Base-by-base conservation (phyloP, 371 early-diverging fungal species). In the Mucor piriformis region DNA sequence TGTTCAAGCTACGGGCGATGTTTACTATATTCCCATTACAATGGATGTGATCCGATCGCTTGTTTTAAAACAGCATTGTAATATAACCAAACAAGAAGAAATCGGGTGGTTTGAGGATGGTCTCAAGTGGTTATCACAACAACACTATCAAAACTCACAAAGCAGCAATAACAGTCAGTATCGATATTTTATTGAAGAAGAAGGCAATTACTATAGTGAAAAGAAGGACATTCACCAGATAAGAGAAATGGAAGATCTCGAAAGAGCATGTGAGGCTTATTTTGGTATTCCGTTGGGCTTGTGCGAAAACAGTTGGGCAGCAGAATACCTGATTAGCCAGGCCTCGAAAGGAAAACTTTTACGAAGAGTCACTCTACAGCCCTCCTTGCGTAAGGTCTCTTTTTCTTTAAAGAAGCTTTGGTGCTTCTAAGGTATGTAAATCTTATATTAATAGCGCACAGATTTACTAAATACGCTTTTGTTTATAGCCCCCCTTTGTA, bases 231-330 rank as follows among this genome's bases (percentile, higher is more conserved):
- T 16, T 0, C 21, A 29, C 15, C 46, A 51, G n/a, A 54, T 51
- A 15, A 29, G 29, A 6, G 59, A 58, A 11, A 11, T 50, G 12
- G 59, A 64, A 38, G 59, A 64, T 24, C 46, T 61, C 24, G 67
- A 66, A 33, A 25, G 59, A 35, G 50, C 62, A n/a, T 66, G 67
- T 50, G 58, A 61, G 24, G 67, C 67, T 6, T 66, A 66, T 46
- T 66, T 66, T 20, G 58, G 62, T 24, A 62, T 66, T 10, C 67
- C 67, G 15, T 32, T 66, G 34, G 43, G 38, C 40, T 35, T 54
- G 10, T 66, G 67, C 50, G 62, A 66, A 38, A 44, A 66, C 21
- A 47, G 57, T 33, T 66, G 67, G 67, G 67, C 67, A 4, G 61
- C 62, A 15, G 34, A 43, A 29, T 62, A 58, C 42, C 20, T 66